Evolutionary conservation across 805 yeast species (phyloP).

Genomic region (Lachancea waltii): DNA sequence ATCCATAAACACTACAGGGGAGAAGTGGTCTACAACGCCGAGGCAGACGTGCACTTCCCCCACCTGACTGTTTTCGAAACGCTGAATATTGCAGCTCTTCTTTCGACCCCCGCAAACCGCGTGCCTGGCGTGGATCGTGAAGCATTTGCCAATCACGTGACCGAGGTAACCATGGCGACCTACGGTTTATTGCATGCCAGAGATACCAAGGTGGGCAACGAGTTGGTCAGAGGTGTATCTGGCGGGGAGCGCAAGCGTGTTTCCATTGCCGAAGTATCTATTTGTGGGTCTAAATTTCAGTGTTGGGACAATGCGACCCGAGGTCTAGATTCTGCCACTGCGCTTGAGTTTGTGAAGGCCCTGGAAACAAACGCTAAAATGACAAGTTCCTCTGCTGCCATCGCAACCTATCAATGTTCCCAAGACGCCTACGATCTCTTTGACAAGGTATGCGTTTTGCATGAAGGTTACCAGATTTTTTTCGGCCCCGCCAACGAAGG

Average conservation of each 20-base stretch:
- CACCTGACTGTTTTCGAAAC: constrained; percentile 63
- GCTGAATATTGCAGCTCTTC: constrained; percentile 51
- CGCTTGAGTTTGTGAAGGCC: constrained; percentile 64
- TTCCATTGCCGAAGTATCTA: constrained; percentile 70
- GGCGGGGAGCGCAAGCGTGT: constrained; percentile 87
- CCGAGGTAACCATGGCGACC: constrained; percentile 47
- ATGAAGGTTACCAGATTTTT: constrained; percentile 55
- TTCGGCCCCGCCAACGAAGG: constrained; percentile 54
- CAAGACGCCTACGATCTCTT: constrained; percentile 59
- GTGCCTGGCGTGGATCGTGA: constrained; percentile 52
- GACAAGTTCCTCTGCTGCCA: constrained; percentile 48
- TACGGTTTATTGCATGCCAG: constrained; percentile 57
- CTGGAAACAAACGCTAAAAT: constrained; percentile 56
- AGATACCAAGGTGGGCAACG: constrained; percentile 56
- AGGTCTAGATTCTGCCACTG: constrained; percentile 81
- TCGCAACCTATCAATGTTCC: constrained; percentile 66
- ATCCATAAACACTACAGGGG: constrained; percentile 52
- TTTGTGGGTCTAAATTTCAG: constrained; percentile 55
- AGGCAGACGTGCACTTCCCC: constrained; percentile 64
- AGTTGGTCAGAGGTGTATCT: constrained; percentile 63
- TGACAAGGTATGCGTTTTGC: constrained; percentile 55
- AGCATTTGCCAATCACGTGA: constrained; percentile 45
- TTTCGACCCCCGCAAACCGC: constrained; percentile 59
- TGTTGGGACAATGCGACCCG: constrained; percentile 83
- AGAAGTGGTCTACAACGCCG: constrained; percentile 68